Evolutionary conservation across 176 grass and related monocot genomes (phyloP).

Genomic region (Oryza nivara): DNA sequence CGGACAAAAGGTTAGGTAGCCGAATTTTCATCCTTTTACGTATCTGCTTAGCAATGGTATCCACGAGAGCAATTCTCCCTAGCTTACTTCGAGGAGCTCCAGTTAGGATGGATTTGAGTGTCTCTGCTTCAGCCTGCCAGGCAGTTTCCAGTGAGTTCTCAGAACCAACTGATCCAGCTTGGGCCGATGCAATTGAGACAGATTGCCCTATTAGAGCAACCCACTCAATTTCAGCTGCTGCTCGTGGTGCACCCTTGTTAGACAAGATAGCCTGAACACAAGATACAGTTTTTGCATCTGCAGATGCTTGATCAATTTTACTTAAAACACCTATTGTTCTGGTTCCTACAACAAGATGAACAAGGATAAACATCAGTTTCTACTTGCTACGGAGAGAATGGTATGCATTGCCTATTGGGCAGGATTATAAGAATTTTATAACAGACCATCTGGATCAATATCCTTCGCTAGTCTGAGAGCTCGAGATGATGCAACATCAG

Average conservation of each 20-base stretch:
- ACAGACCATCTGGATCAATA: constrained; percentile 90
- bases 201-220: constrained; percentile 90
- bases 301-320: constrained; percentile 86
- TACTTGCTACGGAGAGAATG: not conserved
- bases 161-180: constrained; percentile 79
- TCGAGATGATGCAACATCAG: constrained; percentile 90
- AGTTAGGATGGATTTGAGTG: constrained; percentile 79
- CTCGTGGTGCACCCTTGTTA: constrained; percentile 69
- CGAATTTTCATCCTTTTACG: constrained; percentile 88
- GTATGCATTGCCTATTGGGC: not conserved
- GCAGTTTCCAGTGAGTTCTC: constrained; percentile 95
- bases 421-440: constrained; percentile 27
- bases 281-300: constrained; percentile 75
- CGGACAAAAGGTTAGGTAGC: constrained; percentile 70
- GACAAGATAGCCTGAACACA: constrained; percentile 79
- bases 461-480: constrained; percentile 90
- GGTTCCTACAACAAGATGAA: constrained; percentile 68
- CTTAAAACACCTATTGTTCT: constrained; percentile 94
- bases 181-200: constrained; percentile 83
- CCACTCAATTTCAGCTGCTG: constrained; percentile 75
- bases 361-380: constrained; percentile 35
- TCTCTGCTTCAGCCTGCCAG: constrained; percentile 85
- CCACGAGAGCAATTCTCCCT: constrained; percentile 85
- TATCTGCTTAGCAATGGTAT: constrained; percentile 89
- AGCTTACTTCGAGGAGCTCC: constrained; percentile 74